Base-by-base conservation (phyloP, 495 filamentous ascomycete species). In the Aspergillus taichungensis region DNA sequence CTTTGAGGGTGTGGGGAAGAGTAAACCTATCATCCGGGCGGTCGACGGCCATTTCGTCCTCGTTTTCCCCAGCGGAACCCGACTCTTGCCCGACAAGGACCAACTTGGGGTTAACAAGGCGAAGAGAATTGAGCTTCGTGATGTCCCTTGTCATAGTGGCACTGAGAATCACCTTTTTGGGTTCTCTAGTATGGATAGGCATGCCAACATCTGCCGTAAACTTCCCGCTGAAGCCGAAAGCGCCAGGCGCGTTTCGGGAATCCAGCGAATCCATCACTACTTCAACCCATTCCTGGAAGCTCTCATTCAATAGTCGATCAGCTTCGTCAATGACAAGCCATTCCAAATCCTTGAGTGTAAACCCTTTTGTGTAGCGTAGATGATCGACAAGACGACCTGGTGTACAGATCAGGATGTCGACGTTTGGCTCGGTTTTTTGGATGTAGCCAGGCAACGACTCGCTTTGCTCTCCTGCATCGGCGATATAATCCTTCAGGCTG, bases 291-390 rank as follows among this genome's bases (percentile, higher is more conserved):
- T 92, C 83, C 56, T 96, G 90, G 59, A 90, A 97, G 50, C 83
- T 88, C 59, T 95, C 86, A 13, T 88, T 85, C 3, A 97, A 80
- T 6, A 97, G 68, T 50, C 90, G 80, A 63, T 97, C 92, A 0
- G 90, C 92, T 66, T 98, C 92, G 56, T 98, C 92, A 29, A 97
- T 85, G 13, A 94, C 78, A 13, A 91, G 72, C 88, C 88, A 97
- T 50, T 82, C 76, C 6, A 92, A 72, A 62, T 83, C 75, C 30
- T 82, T 72, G 39, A 89, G 69, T 3, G 72, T 78, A 55, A 95
- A 94, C 3, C 91, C 86, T 8, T 78, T 77, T 3, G 92, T 95
- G 49, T 81, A 77, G 44, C 81, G 79, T 43, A 96, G 72, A 66
- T 98, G 87, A 56, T 97, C 90, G 18, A 98, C 88, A 7, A 98